These are phyloP conservation scores for Euclidium syriacum DNA, from an alignment of 345 rosid species.

Conservation along the genomic window DNA sequence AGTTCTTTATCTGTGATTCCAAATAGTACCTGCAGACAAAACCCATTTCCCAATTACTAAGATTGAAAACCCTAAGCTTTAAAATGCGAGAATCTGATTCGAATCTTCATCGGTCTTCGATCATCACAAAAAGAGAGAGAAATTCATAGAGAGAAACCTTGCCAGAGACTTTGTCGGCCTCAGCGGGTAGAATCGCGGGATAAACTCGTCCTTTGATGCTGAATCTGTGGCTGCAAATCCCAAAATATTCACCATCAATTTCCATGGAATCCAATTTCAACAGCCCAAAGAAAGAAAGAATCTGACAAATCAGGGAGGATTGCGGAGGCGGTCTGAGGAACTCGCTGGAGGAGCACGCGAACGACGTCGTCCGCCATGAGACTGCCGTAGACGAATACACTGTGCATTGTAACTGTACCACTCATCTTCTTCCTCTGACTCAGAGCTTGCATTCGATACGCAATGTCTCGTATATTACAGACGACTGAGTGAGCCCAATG, in stretches of 20 bases:
- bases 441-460: too few relatives aligned
- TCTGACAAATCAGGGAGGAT: slow-evolving; percentile 59
- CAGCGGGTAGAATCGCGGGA: slow-evolving; percentile 76
- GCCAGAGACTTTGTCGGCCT: slow-evolving; percentile 46
- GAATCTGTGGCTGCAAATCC: slow-evolving; percentile 66
- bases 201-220: slow-evolving; percentile 83
- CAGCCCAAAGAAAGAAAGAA: not conserved
- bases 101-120: not conserved
- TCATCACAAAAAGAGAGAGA: not conserved
- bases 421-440: not conserved
- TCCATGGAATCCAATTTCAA: not conserved
- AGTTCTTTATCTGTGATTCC: slow-evolving; percentile 67
- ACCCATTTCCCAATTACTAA: not conserved
- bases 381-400: slow-evolving; percentile 88
- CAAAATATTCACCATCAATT: not conserved
- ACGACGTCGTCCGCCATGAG: slow-evolving; percentile 81
- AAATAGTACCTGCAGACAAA: slow-evolving; percentile 45
- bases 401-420: slow-evolving; percentile 22
- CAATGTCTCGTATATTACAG: too few relatives aligned
- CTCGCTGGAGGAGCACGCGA: slow-evolving; percentile 56
- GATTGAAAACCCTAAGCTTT: not conserved
- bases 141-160: slow-evolving; percentile 35
- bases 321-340: slow-evolving; percentile 56
- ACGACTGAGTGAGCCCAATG: too few relatives aligned
- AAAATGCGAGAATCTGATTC: not conserved